Percentiles rank a stretch among this genome's conserved stretches.
phyloP scores from a whole-genome alignment of 495 filamentous ascomycete species.

The Trichoderma virens region DNA sequence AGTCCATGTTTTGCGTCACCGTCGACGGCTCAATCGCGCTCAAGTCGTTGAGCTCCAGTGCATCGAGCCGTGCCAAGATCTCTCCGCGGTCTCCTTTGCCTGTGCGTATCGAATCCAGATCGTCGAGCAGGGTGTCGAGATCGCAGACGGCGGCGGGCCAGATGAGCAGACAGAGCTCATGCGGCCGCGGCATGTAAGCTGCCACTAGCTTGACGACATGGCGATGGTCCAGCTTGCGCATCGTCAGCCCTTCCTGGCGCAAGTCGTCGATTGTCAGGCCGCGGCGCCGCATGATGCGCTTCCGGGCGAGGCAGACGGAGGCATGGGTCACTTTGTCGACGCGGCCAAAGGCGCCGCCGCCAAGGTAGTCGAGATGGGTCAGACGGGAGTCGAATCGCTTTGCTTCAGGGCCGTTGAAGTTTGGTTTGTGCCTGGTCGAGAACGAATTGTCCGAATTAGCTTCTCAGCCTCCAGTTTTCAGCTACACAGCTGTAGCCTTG shows the following conservation, averaged over 20 bases:
- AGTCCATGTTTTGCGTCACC: background rate
- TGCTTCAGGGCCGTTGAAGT: slow-evolving; percentile 20
- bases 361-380: slow-evolving; percentile 21
- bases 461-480: background rate
- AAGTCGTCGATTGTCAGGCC: slow-evolving; percentile 22
- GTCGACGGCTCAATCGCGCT: slow-evolving; percentile 15
- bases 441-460: background rate
- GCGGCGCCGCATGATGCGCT: slow-evolving; percentile 21
- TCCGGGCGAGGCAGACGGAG: slow-evolving; percentile 27
- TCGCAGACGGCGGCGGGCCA: slow-evolving; percentile 38
- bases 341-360: slow-evolving; percentile 26
- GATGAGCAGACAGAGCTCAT: slow-evolving; percentile 30
- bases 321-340: slow-evolving; percentile 28
- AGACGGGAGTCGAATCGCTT: slow-evolving; percentile 27
- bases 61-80: slow-evolving; percentile 21
- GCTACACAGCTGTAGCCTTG: background rate
- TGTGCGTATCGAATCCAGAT: slow-evolving; percentile 26
- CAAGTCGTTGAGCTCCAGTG: slow-evolving; percentile 24
- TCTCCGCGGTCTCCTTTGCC: slow-evolving; percentile 26
- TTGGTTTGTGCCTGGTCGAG: background rate
- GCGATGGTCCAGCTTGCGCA: slow-evolving; percentile 35
- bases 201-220: slow-evolving; percentile 37
- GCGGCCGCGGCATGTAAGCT: slow-evolving; percentile 26
- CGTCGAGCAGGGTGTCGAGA: slow-evolving; percentile 28
- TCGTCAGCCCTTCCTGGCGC: slow-evolving; percentile 33